Evolutionary conservation across 164 flowering plant genomes (phyloP).

Genomic region (Sextonia rubra): DNA sequence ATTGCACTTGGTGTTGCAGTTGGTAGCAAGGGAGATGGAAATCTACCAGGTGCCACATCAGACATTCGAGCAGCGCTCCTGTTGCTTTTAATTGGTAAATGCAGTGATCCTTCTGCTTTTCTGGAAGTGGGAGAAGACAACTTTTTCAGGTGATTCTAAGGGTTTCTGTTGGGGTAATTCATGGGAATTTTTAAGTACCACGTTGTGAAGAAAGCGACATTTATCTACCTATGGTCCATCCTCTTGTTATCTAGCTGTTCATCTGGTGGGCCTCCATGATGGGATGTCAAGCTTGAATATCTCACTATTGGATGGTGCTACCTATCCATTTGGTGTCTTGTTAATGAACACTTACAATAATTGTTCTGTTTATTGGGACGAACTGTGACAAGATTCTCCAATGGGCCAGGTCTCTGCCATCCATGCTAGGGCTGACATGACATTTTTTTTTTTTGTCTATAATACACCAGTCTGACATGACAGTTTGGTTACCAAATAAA

Average conservation of each 20-base stretch:
- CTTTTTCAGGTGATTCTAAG: constrained; percentile 65
- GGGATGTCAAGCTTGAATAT: not conserved
- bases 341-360: not conserved
- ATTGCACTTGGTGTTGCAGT: constrained; percentile 94
- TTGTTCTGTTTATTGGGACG: not conserved
- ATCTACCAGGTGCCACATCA: constrained; percentile 90
- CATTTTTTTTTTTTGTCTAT: not conserved
- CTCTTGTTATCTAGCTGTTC: not conserved
- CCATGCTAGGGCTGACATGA: not conserved
- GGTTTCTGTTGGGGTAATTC: no score
- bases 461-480: not conserved
- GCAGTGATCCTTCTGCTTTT: constrained; percentile 82
- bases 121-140: constrained; percentile 87
- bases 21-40: constrained; percentile 98
- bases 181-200: no score
- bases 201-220: no score
- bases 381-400: not conserved
- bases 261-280: not conserved
- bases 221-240: not conserved
- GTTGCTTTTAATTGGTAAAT: constrained; percentile 89
- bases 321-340: not conserved
- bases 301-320: not conserved
- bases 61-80: constrained; percentile 93
- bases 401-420: not conserved
- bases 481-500: not conserved